Evolutionary conservation across 2,329 filamentous ascomycete species (phyloP).

Genomic region (Lachnellula hyalina): DNA sequence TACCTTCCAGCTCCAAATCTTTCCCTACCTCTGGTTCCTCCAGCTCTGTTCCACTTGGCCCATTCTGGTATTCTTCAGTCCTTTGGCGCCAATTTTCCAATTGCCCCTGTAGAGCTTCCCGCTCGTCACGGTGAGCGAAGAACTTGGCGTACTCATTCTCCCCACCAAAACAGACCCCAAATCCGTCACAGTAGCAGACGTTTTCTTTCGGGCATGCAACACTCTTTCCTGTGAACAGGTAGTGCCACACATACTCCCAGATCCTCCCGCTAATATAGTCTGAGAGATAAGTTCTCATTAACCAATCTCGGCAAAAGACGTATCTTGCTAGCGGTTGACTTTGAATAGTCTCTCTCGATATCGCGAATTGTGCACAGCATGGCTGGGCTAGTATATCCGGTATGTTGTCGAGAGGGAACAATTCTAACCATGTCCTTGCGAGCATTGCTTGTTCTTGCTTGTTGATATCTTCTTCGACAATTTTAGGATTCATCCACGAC

Average conservation of each 20-base stretch:
- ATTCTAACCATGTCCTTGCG: conserved; percentile 35
- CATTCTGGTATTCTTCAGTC: conserved; percentile 2
- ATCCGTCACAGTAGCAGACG: conserved; percentile 31
- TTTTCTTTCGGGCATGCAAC: conserved; percentile 24
- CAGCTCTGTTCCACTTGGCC: conserved; percentile 1
- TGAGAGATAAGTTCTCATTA: conserved; percentile 48
- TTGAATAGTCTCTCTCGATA: conserved; percentile 48
- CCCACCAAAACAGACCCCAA: conserved; percentile 29
- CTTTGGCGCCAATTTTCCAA: conserved; percentile 1
- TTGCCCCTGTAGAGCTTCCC: conserved; percentile 9
- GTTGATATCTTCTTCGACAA: conserved; percentile 32
- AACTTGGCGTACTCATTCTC: conserved; percentile 20
- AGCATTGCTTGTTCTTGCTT: conserved; percentile 41
- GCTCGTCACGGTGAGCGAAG: conserved; percentile 3
- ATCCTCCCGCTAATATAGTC: conserved; percentile 54
- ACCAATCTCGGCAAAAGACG: conserved; percentile 52
- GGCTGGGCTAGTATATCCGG: conserved; percentile 45
- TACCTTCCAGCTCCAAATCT: conserved; percentile 10
- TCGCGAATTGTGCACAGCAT: conserved; percentile 64
- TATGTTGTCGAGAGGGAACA: conserved; percentile 29
- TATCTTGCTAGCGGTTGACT: conserved; percentile 48
- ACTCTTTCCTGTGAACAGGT: conserved; percentile 52
- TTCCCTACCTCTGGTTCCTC: conserved; percentile 10
- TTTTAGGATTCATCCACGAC: conserved; percentile 37
- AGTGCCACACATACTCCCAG: conserved; percentile 63